A percentile compares a stretch with the other conserved stretches of the same genome.
phyloP scores from a whole-genome alignment of 176 grass and related monocot species.

The Typha latifolia region DNA sequence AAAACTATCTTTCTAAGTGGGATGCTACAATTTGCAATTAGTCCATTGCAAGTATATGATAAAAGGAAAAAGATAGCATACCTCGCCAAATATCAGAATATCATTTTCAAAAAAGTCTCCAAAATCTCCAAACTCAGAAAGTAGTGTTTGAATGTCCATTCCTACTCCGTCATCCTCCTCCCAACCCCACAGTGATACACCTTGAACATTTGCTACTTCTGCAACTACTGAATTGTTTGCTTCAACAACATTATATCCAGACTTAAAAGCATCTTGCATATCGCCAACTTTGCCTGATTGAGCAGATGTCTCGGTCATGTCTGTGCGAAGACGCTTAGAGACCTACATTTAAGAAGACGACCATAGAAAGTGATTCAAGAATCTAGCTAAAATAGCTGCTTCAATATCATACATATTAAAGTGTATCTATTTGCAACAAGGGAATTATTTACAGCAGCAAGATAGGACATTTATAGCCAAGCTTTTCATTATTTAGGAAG shows the following conservation, averaged over 20 bases:
- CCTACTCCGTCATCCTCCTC: slow-evolving; percentile 64
- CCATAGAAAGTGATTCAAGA: slow-evolving; percentile 15
- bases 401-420: slow-evolving; percentile 2
- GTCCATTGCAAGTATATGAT: slow-evolving; percentile 8
- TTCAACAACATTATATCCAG: slow-evolving; percentile 36
- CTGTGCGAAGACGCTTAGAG: slow-evolving; percentile 49
- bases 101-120: slow-evolving; percentile 84
- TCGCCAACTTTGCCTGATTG: slow-evolving; percentile 48
- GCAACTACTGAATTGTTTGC: slow-evolving; percentile 27
- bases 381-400: neutral
- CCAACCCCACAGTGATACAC: slow-evolving; percentile 49
- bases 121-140: slow-evolving; percentile 94
- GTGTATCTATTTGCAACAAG: neutral
- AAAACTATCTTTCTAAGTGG: no score
- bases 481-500: no score
- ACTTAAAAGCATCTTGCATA: neutral
- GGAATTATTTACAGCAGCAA: no score
- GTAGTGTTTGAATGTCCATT: slow-evolving; percentile 72
- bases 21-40: neutral
- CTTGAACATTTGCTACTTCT: slow-evolving; percentile 27
- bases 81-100: slow-evolving; percentile 76
- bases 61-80: slow-evolving; percentile 32
- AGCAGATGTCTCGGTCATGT: slow-evolving; percentile 45
- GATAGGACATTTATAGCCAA: no score
- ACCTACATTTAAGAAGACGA: slow-evolving; percentile 47